phyloP scores from a whole-genome alignment of 2,329 filamentous ascomycete species.

The Dissoconium aciculare region DNA sequence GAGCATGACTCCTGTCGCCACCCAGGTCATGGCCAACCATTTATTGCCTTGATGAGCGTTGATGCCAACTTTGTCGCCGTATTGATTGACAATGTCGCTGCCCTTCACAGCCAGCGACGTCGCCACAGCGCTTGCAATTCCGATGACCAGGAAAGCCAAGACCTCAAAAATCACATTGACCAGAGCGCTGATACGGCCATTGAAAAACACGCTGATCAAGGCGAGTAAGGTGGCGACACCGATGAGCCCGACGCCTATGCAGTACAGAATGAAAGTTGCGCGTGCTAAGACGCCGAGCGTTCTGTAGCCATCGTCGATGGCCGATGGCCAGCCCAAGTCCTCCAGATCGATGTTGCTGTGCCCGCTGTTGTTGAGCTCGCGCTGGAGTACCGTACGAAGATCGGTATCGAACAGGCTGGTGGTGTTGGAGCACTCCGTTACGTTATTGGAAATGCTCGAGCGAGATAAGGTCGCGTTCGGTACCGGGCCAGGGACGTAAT shows the following conservation, averaged over 20 bases:
- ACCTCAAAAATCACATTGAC: constrained; percentile 36
- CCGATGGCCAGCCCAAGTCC: constrained; percentile 41
- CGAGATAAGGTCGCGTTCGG: constrained; percentile 28
- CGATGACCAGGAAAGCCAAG: constrained; percentile 44
- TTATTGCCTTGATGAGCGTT: constrained; percentile 36
- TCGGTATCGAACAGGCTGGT: constrained; percentile 44
- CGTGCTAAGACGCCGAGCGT: constrained; percentile 36
- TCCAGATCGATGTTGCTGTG: constrained; percentile 34
- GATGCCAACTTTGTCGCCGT: constrained; percentile 37
- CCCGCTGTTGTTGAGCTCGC: constrained; percentile 30
- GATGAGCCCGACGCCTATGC: constrained; percentile 40
- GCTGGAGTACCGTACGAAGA: constrained; percentile 35
- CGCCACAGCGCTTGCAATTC: constrained; percentile 60
- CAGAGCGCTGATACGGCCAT: constrained; percentile 32
- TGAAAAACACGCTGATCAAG: constrained; percentile 30
- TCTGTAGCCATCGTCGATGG: constrained; percentile 39
- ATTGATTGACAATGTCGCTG: constrained; percentile 37
- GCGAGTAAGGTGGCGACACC: constrained; percentile 36
- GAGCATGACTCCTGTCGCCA: constrained; percentile 29
- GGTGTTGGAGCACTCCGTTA: constrained; percentile 40
- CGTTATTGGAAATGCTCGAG: constrained; percentile 33
- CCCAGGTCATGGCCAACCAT: constrained; percentile 47
- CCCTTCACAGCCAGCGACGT: constrained; percentile 46
- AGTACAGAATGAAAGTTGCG: constrained; percentile 45
- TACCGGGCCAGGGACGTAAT: constrained; percentile 29